Conservation (phyloP, 345 rosid genomes). For the Cardamine occulta region DNA sequence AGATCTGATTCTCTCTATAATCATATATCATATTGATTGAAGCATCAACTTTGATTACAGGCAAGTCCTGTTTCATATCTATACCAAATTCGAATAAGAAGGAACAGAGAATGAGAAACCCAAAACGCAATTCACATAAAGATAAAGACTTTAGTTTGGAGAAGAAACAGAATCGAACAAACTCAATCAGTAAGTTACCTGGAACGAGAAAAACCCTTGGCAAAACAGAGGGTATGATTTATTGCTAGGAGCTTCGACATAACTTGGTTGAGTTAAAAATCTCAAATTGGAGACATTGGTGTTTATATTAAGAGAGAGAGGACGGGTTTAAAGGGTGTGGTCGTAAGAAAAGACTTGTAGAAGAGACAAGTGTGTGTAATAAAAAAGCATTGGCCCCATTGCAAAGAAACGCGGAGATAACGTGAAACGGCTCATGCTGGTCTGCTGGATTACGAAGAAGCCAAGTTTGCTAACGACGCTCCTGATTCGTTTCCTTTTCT, state of each 20-base stretch:
- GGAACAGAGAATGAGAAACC: constrained; percentile 24
- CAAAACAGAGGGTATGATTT: constrained; percentile 16
- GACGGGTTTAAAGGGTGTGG: constrained; percentile 23
- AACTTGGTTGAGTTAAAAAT: constrained; percentile 2
- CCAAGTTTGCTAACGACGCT: neutral
- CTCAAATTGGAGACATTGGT: constrained; percentile 16
- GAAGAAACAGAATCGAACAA: constrained; percentile 10
- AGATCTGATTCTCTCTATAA: neutral
- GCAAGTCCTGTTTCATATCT: neutral
- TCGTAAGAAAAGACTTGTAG: constrained; percentile 22
- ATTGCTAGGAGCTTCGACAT: constrained; percentile 33
- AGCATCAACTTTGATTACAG: neutral
- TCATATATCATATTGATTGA: neutral
- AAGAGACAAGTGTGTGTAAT: constrained; percentile 8
- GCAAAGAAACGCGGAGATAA: constrained; percentile 9
- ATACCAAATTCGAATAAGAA: constrained; percentile 1
- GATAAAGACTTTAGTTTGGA: neutral
- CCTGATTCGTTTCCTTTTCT: neutral
- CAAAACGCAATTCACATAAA: constrained; percentile 17
- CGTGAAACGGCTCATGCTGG: constrained; percentile 24
- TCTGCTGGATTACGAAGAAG: neutral
- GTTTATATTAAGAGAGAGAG: neutral
- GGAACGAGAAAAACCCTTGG: constrained; percentile 27
- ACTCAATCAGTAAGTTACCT: constrained; percentile 26
- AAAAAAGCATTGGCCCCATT: constrained; percentile 17